Percentiles rank a stretch among this genome's conserved stretches.
These are phyloP conservation scores for Nyctanthes arbortristis DNA, from an alignment of 257 asterid genomes.

Conservation along the genomic window DNA sequence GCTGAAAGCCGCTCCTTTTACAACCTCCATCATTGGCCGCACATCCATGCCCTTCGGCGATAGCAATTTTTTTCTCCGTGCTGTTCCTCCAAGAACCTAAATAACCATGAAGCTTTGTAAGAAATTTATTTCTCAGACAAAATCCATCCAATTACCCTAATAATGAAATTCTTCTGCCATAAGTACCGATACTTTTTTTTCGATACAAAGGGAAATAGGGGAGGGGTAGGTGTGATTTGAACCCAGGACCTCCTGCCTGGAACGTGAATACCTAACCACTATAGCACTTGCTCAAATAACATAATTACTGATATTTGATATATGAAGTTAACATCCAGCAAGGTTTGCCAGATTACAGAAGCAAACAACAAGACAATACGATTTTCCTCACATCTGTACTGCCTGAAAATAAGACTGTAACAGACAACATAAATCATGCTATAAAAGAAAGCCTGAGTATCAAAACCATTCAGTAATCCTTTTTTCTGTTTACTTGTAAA, in stretches of 20 bases:
- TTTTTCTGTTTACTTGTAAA: not conserved
- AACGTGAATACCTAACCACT: no score
- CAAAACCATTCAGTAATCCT: not conserved
- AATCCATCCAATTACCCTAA: no score
- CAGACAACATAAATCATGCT: not conserved
- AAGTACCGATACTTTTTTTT: no score
- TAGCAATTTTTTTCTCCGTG: slow-evolving; percentile 88
- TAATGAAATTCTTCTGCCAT: not conserved
- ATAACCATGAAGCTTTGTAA: slow-evolving; percentile 23
- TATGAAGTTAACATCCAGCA: not conserved
- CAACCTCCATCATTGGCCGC: slow-evolving; percentile 99
- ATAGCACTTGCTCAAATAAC: no score
- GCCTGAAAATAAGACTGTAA: not conserved
- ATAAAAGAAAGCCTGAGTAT: not conserved
- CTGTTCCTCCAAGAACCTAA: slow-evolving; percentile 94
- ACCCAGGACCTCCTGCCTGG: no score
- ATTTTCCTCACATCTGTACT: not conserved
- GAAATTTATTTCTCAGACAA: not conserved
- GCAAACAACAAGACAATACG: not conserved
- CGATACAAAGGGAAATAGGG: no score
- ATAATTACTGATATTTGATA: no score
- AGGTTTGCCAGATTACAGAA: not conserved
- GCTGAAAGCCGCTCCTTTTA: slow-evolving; percentile 87
- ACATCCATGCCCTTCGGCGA: slow-evolving; percentile 97
- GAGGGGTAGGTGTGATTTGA: no score